phyloP scores from a whole-genome alignment of 345 rosid genomes.

The Turritis glabra region DNA sequence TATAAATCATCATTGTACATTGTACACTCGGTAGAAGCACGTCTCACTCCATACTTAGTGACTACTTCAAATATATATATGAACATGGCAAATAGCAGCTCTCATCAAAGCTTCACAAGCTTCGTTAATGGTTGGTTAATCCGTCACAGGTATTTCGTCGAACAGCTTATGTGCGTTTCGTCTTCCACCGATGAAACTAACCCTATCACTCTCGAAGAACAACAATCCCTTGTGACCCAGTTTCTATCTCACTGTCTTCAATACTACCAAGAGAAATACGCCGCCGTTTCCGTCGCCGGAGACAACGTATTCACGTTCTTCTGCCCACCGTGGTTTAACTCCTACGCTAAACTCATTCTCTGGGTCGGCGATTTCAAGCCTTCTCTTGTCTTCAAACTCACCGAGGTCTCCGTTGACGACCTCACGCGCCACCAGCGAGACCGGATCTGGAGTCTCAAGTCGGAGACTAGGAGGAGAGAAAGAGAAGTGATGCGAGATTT shows the following conservation, averaged over 20 bases:
- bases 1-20: background rate
- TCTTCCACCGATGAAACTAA: conserved; percentile 17
- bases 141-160: conserved; percentile 38
- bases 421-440: conserved; percentile 31
- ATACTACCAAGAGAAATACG: conserved; percentile 36
- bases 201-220: background rate
- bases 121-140: conserved; percentile 33
- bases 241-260: conserved; percentile 39
- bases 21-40: background rate
- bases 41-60: background rate
- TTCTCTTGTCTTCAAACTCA: conserved; percentile 27
- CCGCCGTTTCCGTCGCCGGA: conserved; percentile 33
- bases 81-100: conserved; percentile 24
- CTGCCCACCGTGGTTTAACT: conserved; percentile 36
- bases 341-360: conserved; percentile 36
- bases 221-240: conserved; percentile 31
- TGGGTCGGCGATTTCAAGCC: conserved; percentile 42
- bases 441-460: conserved; percentile 12
- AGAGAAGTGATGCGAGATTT: conserved; percentile 35
- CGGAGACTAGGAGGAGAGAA: conserved; percentile 34
- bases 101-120: conserved; percentile 26
- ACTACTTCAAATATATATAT: conserved; percentile 5
- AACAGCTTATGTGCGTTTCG: conserved; percentile 37
- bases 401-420: conserved; percentile 6
- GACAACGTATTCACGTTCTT: conserved; percentile 40